A percentile compares a stretch with the other conserved stretches of the same genome.
Conservation (phyloP, 768 basidiomycete species). For the Tylopilus rubrobrunneus region DNA sequence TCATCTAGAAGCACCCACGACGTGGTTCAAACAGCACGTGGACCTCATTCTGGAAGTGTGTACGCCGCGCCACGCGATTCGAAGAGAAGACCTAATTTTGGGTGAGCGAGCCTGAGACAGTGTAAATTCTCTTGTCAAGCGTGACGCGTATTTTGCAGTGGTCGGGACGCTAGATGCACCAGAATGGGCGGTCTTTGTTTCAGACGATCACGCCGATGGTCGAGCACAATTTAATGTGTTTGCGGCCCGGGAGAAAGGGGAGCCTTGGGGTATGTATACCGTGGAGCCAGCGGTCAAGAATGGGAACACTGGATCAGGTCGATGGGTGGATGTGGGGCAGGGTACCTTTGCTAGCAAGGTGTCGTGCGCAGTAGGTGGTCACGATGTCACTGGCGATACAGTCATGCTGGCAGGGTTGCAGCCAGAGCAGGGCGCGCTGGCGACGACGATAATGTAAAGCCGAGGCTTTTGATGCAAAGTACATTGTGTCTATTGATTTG, state of each 20-base stretch:
- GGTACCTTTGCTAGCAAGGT: conserved; percentile 50
- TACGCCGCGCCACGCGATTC: conserved; percentile 41
- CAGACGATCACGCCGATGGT: conserved; percentile 62
- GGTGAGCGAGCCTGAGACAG: conserved; percentile 27
- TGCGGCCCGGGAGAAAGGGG: conserved; percentile 42
- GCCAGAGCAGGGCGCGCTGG: conserved; percentile 58
- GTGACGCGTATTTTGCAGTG: conserved; percentile 33
- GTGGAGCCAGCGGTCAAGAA: conserved; percentile 46
- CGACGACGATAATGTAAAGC: conserved; percentile 49
- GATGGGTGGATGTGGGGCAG: conserved; percentile 39
- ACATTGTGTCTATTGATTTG: no score
- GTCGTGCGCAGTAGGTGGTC: conserved; percentile 31
- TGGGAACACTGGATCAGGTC: conserved; percentile 43
- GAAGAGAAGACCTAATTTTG: conserved; percentile 57
- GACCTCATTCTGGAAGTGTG: conserved; percentile 59
- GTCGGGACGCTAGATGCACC: conserved; percentile 69
- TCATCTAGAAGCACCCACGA: conserved; percentile 56
- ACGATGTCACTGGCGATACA: conserved; percentile 39
- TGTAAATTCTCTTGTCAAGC: not conserved
- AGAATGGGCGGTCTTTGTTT: conserved; percentile 74
- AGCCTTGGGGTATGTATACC: conserved; percentile 74
- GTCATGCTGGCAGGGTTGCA: conserved; percentile 61
- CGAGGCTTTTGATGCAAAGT: not conserved
- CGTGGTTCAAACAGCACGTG: conserved; percentile 71
- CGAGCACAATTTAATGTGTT: conserved; percentile 73